These are phyloP conservation scores for Austroboletus rostrupii DNA, from an alignment of 1,284 basidiomycete species.

Conservation along the genomic window DNA sequence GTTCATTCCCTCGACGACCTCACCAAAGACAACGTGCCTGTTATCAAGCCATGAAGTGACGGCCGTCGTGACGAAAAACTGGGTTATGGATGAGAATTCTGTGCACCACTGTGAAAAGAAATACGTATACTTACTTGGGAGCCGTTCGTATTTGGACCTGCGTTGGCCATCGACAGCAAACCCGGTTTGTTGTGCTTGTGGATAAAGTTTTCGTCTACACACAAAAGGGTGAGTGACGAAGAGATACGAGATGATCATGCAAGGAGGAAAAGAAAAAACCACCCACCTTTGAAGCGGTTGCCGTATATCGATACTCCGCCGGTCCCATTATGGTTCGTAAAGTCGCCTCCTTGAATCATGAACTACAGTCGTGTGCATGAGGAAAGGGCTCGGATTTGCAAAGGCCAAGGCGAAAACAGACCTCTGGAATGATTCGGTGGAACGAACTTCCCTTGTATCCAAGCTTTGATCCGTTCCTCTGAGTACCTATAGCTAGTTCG, in stretches of 20 bases:
- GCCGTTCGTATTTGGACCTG: conserved; percentile 69
- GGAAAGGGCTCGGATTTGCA: too few relatives aligned
- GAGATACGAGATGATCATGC: too few relatives aligned
- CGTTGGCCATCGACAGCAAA: conserved; percentile 90
- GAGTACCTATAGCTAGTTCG: conserved; percentile 73
- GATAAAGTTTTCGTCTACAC: conserved; percentile 81
- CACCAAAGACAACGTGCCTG: conserved; percentile 83
- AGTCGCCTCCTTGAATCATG: conserved; percentile 85
- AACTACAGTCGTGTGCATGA: conserved; percentile 44
- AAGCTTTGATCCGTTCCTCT: conserved; percentile 46
- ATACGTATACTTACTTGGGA: conserved; percentile 48
- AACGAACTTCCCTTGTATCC: conserved; percentile 68
- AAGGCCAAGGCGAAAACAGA: conserved; percentile 14
- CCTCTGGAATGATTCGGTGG: conserved; percentile 80
- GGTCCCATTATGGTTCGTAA: conserved; percentile 73
- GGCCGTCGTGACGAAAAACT: conserved; percentile 89
- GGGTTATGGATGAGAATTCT: background rate
- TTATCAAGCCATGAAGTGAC: conserved; percentile 76
- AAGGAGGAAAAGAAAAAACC: too few relatives aligned
- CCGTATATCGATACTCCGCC: conserved; percentile 94
- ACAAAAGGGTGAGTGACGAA: background rate
- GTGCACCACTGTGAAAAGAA: background rate
- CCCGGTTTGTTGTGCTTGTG: conserved; percentile 77
- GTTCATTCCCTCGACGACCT: conserved; percentile 75
- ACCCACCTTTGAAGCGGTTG: conserved; percentile 65